phyloP scores from a whole-genome alignment of 805 yeast genomes.

The Saccharomyces paradoxus region DNA sequence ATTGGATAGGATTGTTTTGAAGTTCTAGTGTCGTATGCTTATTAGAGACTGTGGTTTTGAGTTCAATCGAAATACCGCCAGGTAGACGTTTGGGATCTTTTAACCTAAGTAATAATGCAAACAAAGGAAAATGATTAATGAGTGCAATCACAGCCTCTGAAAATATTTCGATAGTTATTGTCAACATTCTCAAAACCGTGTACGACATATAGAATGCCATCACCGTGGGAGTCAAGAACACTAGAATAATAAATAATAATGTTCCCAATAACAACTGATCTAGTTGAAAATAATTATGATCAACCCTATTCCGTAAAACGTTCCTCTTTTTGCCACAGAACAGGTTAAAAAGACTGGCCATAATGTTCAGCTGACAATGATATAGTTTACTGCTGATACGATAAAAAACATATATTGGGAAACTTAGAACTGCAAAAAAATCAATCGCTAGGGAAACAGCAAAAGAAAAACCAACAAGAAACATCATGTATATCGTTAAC shows the following conservation, averaged over 20 bases:
- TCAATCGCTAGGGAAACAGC: conserved; percentile 62
- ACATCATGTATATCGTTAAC: conserved; percentile 34
- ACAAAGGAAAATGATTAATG: conserved; percentile 79
- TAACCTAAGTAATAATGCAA: conserved; percentile 66
- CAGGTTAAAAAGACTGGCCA: conserved; percentile 69
- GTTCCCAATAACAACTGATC: conserved; percentile 88
- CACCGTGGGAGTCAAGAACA: conserved; percentile 80
- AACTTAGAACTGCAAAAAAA: conserved; percentile 47
- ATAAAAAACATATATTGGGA: conserved; percentile 73
- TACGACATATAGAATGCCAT: conserved; percentile 75
- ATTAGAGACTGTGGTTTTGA: conserved; percentile 1
- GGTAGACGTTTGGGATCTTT: conserved; percentile 71
- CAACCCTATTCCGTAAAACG: conserved; percentile 75
- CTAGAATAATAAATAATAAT: conserved; percentile 67
- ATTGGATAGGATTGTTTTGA: conserved; percentile 38
- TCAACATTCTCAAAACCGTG: conserved; percentile 47
- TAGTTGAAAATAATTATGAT: conserved; percentile 71
- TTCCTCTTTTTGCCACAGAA: conserved; percentile 88
- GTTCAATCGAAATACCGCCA: conserved; percentile 40
- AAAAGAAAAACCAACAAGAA: conserved; percentile 59
- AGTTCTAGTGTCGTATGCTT: conserved; percentile 24
- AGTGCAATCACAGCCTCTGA: conserved; percentile 55
- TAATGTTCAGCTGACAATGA: conserved; percentile 59
- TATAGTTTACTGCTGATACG: conserved; percentile 72
- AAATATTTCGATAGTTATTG: conserved; percentile 40